Base-by-base conservation (phyloP, 352 stramenopile species). In the Blastocystis sp. region DNA sequence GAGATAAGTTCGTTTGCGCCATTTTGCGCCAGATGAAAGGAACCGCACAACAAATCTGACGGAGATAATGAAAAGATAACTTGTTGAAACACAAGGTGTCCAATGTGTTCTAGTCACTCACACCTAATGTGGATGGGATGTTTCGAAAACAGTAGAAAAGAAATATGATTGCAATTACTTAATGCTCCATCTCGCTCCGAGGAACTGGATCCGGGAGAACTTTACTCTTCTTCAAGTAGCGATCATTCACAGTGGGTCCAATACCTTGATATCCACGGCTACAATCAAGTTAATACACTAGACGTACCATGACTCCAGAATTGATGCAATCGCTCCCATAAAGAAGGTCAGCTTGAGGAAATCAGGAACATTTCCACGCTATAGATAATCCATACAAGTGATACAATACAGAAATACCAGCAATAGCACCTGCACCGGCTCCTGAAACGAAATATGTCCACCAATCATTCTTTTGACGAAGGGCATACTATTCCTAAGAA, bases 331-430 rank as follows among this genome's bases (percentile, higher is more conserved):
- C 7, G 61, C 61, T 29, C 61, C 61, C 11, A 73, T 39, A n/a
- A 73, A 73, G 61, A 73, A 73, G 11, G 61, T 73, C 61, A 73
- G n/a, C 61, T 73, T 73, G 24, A 73, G 32, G 24, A 73, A 73
- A 29, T 73, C 61, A 14, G 61, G 61, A 12, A 73, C 61, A 46
- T 73, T 73, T 19, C 61, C 61, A n/a, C 61, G 61, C 61, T 73
- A 73, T 5, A 11, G 14, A 73, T 73, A 37, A 73, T 27, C 12
- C 5, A 7, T 5, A 12, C 11, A 14, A 37, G 19, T 6, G 21
- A 37, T 6, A 46, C 21, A 29, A 19, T 46, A 73, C 61, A 7
- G 61, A 37, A n/a, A 73, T 16, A 14, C 61, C 61, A 21, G 32
- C 61, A 9, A 73, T 39, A 19, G 61, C 61, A 73, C 61, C 61